A percentile compares a stretch with the other conserved stretches of the same genome.
These are phyloP conservation scores for Penicillium maclennaniae DNA, from an alignment of 495 filamentous ascomycete species.

Conservation along the genomic window DNA sequence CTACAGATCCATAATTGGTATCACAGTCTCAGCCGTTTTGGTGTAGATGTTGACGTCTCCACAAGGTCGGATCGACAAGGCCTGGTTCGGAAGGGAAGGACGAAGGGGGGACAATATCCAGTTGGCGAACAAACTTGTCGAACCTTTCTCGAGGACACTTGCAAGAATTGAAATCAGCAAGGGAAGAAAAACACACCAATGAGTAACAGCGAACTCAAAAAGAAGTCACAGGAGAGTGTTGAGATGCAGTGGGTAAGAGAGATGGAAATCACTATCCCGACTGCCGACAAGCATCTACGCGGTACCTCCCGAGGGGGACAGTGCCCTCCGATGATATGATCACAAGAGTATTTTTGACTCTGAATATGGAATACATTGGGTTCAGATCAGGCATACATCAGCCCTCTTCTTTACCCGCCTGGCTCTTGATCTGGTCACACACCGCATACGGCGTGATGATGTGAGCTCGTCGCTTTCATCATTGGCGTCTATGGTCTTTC, in stretches of 20 bases:
- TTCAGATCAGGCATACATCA: no score
- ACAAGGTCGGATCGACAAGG: background rate
- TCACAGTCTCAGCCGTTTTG: background rate
- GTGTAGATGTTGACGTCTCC: background rate
- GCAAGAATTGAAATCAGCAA: background rate
- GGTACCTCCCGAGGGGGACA: constrained; percentile 26
- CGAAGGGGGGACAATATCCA: background rate
- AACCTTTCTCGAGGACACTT: background rate
- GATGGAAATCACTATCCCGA: constrained; percentile 21
- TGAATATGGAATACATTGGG: background rate
- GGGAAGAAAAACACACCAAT: background rate
- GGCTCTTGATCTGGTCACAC: background rate
- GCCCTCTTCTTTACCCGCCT: background rate
- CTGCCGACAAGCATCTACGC: constrained; percentile 18
- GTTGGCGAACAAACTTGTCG: background rate
- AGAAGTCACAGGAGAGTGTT: background rate
- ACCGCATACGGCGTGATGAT: background rate
- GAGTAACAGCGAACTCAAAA: background rate
- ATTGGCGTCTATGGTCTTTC: constrained; percentile 13
- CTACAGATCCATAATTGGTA: constrained; percentile 23
- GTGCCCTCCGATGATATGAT: background rate
- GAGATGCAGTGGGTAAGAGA: background rate
- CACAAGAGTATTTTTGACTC: background rate
- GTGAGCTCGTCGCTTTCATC: constrained; percentile 5
- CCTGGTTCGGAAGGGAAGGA: background rate